These are phyloP conservation scores for Coprinopsis cinerea DNA, from an alignment of 768 basidiomycete genomes.

Conservation along the genomic window DNA sequence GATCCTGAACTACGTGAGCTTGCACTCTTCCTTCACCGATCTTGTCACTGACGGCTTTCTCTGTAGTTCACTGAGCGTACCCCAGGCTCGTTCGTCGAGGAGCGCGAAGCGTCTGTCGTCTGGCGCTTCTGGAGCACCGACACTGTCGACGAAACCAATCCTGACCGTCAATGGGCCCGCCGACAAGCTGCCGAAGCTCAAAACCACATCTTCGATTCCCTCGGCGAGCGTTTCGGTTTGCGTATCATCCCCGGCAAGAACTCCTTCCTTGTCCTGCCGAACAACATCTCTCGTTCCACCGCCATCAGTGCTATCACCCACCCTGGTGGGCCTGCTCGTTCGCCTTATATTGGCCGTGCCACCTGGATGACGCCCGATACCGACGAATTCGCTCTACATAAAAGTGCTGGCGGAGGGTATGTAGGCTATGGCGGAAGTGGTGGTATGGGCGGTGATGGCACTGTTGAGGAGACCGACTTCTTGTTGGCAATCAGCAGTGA, in stretches of 20 bases:
- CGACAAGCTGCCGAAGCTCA: constrained; percentile 87
- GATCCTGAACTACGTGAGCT: constrained; percentile 75
- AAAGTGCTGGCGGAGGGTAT: constrained; percentile 20
- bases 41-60: not conserved
- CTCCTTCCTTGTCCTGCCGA: constrained; percentile 77
- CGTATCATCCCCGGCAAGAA: constrained; percentile 79
- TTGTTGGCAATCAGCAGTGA: constrained; percentile 66
- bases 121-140: constrained; percentile 80
- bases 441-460: constrained; percentile 20
- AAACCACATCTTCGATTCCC: constrained; percentile 86
- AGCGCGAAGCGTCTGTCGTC: constrained; percentile 74
- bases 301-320: constrained; percentile 77
- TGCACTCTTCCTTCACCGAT: constrained; percentile 1
- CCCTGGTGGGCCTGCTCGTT: constrained; percentile 48
- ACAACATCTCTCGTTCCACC: constrained; percentile 77
- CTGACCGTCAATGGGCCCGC: constrained; percentile 76
- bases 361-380: constrained; percentile 8
- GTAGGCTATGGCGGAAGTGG: constrained; percentile 16
- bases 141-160: constrained; percentile 31
- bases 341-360: constrained; percentile 26
- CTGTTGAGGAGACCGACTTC: constrained; percentile 44
- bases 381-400: constrained; percentile 12
- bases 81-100: constrained; percentile 79
- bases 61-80: constrained; percentile 85
- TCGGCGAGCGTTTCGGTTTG: constrained; percentile 77